Evolutionary conservation across 768 basidiomycete species (phyloP).

Genomic region (Imleria badia): DNA sequence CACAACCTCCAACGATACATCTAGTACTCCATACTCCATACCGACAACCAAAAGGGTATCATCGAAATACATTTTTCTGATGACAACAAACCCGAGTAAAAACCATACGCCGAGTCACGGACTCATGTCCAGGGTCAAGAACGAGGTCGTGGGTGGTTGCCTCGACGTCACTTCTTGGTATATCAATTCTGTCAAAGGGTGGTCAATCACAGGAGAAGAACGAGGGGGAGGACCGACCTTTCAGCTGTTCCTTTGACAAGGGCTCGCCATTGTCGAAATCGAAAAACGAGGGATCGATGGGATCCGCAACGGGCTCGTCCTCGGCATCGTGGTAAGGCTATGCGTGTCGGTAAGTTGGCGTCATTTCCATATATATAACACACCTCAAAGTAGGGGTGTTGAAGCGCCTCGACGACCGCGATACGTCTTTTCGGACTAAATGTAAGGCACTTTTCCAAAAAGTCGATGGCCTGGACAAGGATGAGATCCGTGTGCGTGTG

Average conservation of each 20-base stretch:
- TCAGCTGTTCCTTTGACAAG: constrained; percentile 64
- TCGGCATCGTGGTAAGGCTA: constrained; percentile 83
- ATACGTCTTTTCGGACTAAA: constrained; percentile 88
- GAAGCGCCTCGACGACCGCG: constrained; percentile 82
- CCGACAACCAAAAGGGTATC: too few species aligned
- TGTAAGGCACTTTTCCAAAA: constrained; percentile 77
- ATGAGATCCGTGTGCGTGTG: not conserved
- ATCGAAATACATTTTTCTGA: too few species aligned
- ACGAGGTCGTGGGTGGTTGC: constrained; percentile 13
- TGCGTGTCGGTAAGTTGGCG: not conserved
- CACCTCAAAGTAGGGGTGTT: constrained; percentile 87
- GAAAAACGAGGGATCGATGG: constrained; percentile 76
- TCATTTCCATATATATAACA: constrained; percentile 3
- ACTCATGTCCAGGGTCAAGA: too few species aligned
- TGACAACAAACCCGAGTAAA: too few species aligned
- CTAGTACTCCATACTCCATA: too few species aligned
- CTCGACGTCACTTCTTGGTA: constrained; percentile 47
- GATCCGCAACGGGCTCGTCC: constrained; percentile 83
- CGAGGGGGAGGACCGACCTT: too few species aligned
- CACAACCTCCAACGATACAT: too few species aligned
- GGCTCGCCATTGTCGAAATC: constrained; percentile 74
- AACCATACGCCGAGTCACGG: too few species aligned
- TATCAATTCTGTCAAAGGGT: constrained; percentile 37
- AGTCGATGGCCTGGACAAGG: constrained; percentile 58
- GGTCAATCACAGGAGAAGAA: too few species aligned